Percentiles rank a stretch among this genome's conserved stretches.
phyloP scores from a whole-genome alignment of 768 basidiomycete genomes.

The Strobilomyces echinocephalus region DNA sequence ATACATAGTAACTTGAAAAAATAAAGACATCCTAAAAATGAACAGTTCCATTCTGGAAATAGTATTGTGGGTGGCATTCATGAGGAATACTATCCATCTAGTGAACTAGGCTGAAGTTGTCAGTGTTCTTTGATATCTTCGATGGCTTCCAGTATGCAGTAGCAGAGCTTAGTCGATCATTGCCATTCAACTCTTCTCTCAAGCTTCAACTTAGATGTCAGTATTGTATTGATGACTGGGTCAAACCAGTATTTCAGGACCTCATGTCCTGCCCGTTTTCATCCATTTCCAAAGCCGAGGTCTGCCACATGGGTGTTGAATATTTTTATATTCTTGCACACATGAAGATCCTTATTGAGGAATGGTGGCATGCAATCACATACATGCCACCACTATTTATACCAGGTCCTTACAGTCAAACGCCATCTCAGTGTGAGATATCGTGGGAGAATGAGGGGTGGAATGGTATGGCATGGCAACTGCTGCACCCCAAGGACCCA shows the following conservation, averaged over 20 bases:
- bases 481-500: background rate
- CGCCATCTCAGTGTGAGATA: background rate
- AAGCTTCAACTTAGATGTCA: background rate
- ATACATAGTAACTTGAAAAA: background rate
- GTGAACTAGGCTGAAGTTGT: background rate
- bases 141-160: background rate
- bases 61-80: background rate
- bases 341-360: background rate
- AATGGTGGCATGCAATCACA: background rate
- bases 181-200: background rate
- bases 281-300: background rate
- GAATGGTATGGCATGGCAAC: background rate
- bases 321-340: background rate
- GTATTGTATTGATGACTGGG: background rate
- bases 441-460: background rate
- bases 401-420: background rate
- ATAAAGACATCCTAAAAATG: background rate
- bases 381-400: background rate
- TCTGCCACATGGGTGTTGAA: background rate
- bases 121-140: background rate
- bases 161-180: background rate
- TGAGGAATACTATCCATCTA: background rate
- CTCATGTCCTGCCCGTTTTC: constrained; percentile 2
- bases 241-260: background rate
- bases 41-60: background rate